Conservation (phyloP, 371 early-diverging fungal genomes). For the Fennellomyces sp. region DNA sequence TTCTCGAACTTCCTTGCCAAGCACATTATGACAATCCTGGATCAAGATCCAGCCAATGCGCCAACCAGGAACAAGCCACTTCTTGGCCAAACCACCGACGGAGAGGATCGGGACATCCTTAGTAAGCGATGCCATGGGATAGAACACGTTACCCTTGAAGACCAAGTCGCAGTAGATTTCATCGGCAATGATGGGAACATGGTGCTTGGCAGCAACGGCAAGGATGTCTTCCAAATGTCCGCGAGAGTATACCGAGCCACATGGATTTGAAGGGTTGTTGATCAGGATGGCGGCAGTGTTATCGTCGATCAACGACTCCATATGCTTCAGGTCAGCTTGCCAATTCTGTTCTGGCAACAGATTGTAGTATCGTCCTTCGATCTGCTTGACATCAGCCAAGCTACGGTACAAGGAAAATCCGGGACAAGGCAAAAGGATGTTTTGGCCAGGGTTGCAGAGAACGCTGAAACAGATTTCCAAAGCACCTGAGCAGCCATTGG, state of each 20-base stretch:
- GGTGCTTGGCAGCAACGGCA: conserved; percentile 73
- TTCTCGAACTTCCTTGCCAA: conserved; percentile 59
- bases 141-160: conserved; percentile 69
- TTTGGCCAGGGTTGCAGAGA: conserved; percentile 80
- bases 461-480: conserved; percentile 78
- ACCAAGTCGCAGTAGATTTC: conserved; percentile 94
- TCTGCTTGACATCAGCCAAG: conserved; percentile 76
- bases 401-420: conserved; percentile 92
- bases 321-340: conserved; percentile 82
- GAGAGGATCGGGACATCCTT: conserved; percentile 82
- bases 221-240: conserved; percentile 76
- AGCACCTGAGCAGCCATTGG: conserved; percentile 88
- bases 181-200: conserved; percentile 86
- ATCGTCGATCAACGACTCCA: conserved; percentile 81
- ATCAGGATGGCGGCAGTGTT: conserved; percentile 82
- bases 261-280: conserved; percentile 93
- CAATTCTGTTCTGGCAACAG: conserved; percentile 80
- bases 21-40: conserved; percentile 69
- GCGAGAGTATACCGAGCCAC: conserved; percentile 84
- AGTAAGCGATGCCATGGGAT: conserved; percentile 76
- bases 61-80: conserved; percentile 93
- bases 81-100: conserved; percentile 90
- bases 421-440: conserved; percentile 87
- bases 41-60: conserved; percentile 89
- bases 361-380: conserved; percentile 80